Conservation (phyloP, 441 rosid species). For the Omphalea diandra region DNA sequence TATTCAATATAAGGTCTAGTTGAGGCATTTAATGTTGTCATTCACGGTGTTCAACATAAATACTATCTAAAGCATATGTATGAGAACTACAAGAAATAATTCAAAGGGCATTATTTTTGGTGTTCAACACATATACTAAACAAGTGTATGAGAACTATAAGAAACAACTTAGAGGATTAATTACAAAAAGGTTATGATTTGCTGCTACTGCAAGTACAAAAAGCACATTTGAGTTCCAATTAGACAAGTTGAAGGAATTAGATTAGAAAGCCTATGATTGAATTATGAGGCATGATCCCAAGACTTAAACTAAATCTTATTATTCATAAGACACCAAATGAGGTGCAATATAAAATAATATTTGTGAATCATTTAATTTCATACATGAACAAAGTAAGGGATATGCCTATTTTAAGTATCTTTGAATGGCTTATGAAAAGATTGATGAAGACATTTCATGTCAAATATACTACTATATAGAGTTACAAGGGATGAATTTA, state of each 20-base stretch:
- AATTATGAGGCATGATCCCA: not conserved
- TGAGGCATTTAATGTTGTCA: too few relatives aligned
- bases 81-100: too few relatives aligned
- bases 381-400: not conserved
- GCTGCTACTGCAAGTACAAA: not conserved
- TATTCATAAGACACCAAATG: not conserved
- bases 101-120: not conserved
- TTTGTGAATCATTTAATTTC: not conserved
- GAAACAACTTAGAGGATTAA: not conserved
- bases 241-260: not conserved
- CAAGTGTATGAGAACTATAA: not conserved
- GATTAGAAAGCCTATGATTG: not conserved
- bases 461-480: not conserved
- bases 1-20: too few relatives aligned
- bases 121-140: not conserved
- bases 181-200: not conserved
- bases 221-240: not conserved
- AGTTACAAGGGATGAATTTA: not conserved
- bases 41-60: not conserved
- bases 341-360: not conserved
- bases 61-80: not conserved
- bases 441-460: not conserved
- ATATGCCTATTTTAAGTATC: not conserved
- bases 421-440: not conserved
- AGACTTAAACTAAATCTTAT: not conserved